A percentile compares a stretch with the other conserved stretches of the same genome.
These are phyloP conservation scores for Hawksworthiomyces lignivorus DNA, from an alignment of 2,329 filamentous ascomycete genomes.

Conservation along the genomic window DNA sequence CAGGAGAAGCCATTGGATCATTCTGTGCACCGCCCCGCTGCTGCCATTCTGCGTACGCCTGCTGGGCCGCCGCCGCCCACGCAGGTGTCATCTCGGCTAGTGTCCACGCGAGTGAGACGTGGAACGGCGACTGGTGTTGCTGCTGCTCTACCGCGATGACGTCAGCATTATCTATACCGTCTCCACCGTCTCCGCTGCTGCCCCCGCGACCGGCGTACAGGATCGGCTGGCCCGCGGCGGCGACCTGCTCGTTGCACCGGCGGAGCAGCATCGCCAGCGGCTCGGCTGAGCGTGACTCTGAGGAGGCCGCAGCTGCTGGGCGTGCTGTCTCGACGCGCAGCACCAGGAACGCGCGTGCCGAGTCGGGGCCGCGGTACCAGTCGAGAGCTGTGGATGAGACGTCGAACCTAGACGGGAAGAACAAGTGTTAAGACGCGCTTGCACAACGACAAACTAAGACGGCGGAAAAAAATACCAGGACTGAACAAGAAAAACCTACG, in stretches of 20 bases:
- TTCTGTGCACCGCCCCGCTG: constrained; percentile 13
- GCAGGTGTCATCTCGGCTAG: constrained; percentile 40
- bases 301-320: not conserved
- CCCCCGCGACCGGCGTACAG: constrained; percentile 50
- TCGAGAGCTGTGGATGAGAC: constrained; percentile 32
- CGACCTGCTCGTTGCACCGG: constrained; percentile 57
- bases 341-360: constrained; percentile 78
- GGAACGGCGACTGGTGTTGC: no score
- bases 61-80: constrained; percentile 13
- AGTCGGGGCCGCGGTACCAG: constrained; percentile 47
- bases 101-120: constrained; percentile 86
- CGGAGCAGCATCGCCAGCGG: constrained; percentile 55
- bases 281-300: constrained; percentile 32
- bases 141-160: constrained; percentile 26
- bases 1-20: no score
- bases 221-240: constrained; percentile 55
- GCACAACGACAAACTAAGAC: no score
- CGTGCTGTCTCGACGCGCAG: constrained; percentile 56
- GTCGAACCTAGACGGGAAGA: constrained; percentile 21
- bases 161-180: not conserved
- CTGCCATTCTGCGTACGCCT: constrained; percentile 13
- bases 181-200: not conserved
- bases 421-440: no score
- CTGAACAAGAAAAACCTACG: not conserved
- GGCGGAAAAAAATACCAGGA: not conserved